Base-by-base conservation (phyloP, 73 alveolate genomes). In the Diophrys sp. region DNA sequence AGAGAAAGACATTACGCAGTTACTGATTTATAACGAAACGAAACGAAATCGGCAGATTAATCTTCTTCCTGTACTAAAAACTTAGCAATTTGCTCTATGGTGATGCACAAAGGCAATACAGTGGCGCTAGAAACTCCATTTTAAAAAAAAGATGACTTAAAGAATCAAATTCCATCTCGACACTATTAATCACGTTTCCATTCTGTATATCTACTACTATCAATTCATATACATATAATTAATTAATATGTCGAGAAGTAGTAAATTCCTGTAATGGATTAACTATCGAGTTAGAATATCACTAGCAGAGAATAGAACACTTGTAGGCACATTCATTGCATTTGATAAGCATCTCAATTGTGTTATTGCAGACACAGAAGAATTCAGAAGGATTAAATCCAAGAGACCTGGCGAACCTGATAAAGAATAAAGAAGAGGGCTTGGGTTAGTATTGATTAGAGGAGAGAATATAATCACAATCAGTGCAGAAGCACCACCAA, bases 401-500 rank as follows among this genome's bases (percentile, higher is more conserved):
- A 96, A 96, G 87, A 93, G 87, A 67, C 81, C 92, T 32, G 96
- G 90, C 71, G 96, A 95, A 80, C 84, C 87, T 74, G 96, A 87
- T 44, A 88, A 87, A 85, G 98, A 85, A 62, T 71, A 87, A 68
- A 94, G 90, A 85, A 87, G 96, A 73, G 90, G 91, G 23, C 84
- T 95, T 24, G 98, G 99, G 32, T 85, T 93, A 81, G 93, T 90
- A 24, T 71, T 93, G 70, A 54, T 96, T 33, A 92, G 99, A 80
- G 99, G 99, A 67, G 99, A 98, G 82, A 98, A 95, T 89, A 96
- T 98, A 33, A 95, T 98, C 67, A 91, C 99, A 29, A 85, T 98
- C 83, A 87, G 97, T 71, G 99, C 99, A 8, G 99, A 97, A 91
- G 99, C 98, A 26, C 99, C 97, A 29, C 99, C 99, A n/a, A 94